A percentile compares a stretch with the other conserved stretches of the same genome.
phyloP scores from a whole-genome alignment of 2,329 filamentous ascomycete species.

The Apiospora malaysiana region DNA sequence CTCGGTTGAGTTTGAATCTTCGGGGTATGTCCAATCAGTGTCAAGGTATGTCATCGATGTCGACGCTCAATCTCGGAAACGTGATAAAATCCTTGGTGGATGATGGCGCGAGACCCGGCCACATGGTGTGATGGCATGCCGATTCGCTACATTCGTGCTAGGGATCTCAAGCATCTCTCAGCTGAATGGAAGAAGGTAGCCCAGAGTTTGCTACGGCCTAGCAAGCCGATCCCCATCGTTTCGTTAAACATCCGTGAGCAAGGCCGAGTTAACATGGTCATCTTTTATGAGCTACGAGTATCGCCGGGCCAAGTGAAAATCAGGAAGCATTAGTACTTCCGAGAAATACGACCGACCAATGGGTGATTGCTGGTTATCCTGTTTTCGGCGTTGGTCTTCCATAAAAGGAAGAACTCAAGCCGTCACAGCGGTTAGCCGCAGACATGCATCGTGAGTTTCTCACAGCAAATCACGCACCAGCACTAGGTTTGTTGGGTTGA shows the following conservation, averaged over 20 bases:
- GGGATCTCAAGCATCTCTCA: background rate
- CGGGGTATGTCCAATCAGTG: constrained; percentile 1
- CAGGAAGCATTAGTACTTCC: background rate
- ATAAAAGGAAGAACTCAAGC: constrained; percentile 10
- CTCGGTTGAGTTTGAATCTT: constrained; percentile 6
- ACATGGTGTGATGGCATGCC: background rate
- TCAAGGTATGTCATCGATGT: background rate
- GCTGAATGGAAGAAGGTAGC: too few relatives aligned
- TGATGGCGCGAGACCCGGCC: background rate
- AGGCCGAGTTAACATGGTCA: background rate
- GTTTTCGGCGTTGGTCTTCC: background rate
- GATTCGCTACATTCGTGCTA: background rate
- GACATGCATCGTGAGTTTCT: constrained; percentile 19
- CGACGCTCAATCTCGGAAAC: background rate
- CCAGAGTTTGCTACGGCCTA: background rate
- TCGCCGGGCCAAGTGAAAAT: background rate
- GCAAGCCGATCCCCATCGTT: background rate
- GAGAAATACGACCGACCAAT: background rate
- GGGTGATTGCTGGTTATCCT: background rate
- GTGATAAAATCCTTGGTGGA: background rate
- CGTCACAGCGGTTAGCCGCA: constrained; percentile 23
- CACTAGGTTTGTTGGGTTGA: background rate
- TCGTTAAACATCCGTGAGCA: background rate
- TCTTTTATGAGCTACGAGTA: background rate
- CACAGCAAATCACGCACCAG: background rate